Base-by-base conservation (phyloP, 768 basidiomycete genomes). In the Polyporus arcularius region DNA sequence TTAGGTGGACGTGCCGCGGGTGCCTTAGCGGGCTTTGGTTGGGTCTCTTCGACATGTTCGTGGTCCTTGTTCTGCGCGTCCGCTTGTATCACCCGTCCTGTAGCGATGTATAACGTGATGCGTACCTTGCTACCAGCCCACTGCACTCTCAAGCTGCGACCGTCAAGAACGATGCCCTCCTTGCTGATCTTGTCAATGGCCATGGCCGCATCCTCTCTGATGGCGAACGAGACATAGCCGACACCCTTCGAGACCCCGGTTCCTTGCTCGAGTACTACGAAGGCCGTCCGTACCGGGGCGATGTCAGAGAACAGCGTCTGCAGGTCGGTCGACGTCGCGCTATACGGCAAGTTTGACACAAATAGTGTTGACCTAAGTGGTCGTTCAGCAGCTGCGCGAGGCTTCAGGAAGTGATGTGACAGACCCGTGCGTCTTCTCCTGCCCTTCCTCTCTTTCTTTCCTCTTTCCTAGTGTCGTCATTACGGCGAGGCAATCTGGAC, bases 241-340 rank as follows among this genome's bases (percentile, higher is more conserved):
- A 98, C 95, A 64, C 96, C 96, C 72, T 98, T 97, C 1, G 94
- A 95, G 4, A 84, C 76, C 16, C 86, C 85, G 1, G 85, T 83
- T 38, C 82, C 88, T 8, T 83, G 86, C 56, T 95, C 89, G 12
- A 87, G 85, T 18, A 98, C 97, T 7, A 99, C 88, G 69, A 99
- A 98, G 0, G 95, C 96, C 18, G 90, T 88, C 40, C 94, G 85
- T 15, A 99, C 91, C 31, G 97, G 97, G 0, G 94, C 97, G 64
- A 97, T 85, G 73, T 96, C 94, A 7, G 96, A 98, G 78, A 98
- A 97, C 21, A 96, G 83, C 0, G 95, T 94, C 67, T 92, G 85
- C 31, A 98, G 80, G 74, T 97, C 94, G 49, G 87, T 88, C 7
- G 93, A 92, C 9, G 97, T 98, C 58, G 88, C 92, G 43, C 86